Evolutionary conservation across 768 basidiomycete species (phyloP), one percentile per base, ranked within the genome.

Genomic region (Podaxis mareebaensis): DNA sequence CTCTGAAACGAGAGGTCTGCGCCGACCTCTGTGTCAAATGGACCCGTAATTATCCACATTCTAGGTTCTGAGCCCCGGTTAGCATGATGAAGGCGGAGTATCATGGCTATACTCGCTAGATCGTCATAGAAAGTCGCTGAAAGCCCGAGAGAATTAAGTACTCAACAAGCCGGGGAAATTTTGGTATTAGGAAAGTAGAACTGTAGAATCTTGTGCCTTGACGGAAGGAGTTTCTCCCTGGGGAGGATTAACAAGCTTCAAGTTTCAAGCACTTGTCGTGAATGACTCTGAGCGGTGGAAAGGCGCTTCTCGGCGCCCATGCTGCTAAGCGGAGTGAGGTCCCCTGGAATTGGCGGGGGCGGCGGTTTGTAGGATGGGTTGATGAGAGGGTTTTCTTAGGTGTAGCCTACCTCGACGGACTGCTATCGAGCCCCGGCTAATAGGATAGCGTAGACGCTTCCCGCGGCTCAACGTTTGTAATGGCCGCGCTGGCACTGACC

Each of bases 31-130:
- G 77, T 73, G 63, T 87, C 86, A 58, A 88, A 87, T 1, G 84
- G 83, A 0, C 84, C 87, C 7, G 74, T 77, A 10, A 87, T 30
- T 1, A 80, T 63, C 86, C 86, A 87, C 86, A 88, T 87, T 53
- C 42, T 46, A 20, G 39, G 36, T 22, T 33, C 40, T 53, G 20
- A 17, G 40, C 28, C 7, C 4, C 15, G 17, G 46, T 33, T 38
- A 55, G 40, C n/a, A n/a, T 36, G 22, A 12, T 22, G 30, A 24
- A 36, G 44, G 46, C 12, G 8, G n/a, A 33, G 15, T 17, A 49
- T 15, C 2, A 8, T 13, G 12, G 2, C 5, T 15, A 20, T 38
- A 51, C 58, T 38, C 33, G 36, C 46, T 40, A 36, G 13, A 38
- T 28, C n/a, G 28, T 49, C 44, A 56, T 56, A 40, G 20, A 51